These are phyloP conservation scores for Gracilaria gracilis DNA, from an alignment of 23 red algal genomes.

Conservation along the genomic window DNA sequence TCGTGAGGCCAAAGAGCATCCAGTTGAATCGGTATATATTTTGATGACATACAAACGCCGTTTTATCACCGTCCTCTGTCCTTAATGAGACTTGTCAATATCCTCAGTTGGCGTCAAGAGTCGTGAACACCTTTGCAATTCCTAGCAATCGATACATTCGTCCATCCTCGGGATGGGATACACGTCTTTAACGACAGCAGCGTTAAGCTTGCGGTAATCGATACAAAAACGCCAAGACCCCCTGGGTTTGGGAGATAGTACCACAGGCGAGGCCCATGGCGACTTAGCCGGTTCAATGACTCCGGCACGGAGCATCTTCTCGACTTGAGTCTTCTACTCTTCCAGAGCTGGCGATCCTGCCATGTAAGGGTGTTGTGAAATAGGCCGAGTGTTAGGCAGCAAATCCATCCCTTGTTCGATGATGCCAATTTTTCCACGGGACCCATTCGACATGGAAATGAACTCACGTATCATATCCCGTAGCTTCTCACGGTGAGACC, in stretches of 20 bases:
- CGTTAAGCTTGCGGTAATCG: neutral
- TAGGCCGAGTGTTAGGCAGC: neutral
- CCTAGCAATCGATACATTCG: conserved; percentile 16
- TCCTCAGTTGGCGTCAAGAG: neutral
- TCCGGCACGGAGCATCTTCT: neutral
- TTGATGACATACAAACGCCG: neutral
- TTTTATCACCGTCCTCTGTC: neutral
- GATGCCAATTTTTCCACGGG: neutral
- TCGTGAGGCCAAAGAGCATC: neutral
- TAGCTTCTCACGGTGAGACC: neutral
- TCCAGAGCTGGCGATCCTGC: neutral
- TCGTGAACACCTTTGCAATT: neutral
- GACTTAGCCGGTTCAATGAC: conserved; percentile 9
- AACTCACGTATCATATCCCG: neutral
- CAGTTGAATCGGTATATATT: neutral
- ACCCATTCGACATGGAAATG: conserved; percentile 3
- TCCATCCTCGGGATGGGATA: conserved; percentile 8
- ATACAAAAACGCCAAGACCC: neutral
- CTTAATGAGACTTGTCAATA: neutral
- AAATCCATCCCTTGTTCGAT: conserved; percentile 7
- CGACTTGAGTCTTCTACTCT: neutral
- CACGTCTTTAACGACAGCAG: neutral
- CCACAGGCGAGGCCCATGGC: conserved; percentile 3
- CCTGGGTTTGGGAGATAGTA: neutral
- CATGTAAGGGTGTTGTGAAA: neutral